These are phyloP conservation scores for Pythium aquatile DNA, from an alignment of 352 stramenopile species.

Conservation along the genomic window DNA sequence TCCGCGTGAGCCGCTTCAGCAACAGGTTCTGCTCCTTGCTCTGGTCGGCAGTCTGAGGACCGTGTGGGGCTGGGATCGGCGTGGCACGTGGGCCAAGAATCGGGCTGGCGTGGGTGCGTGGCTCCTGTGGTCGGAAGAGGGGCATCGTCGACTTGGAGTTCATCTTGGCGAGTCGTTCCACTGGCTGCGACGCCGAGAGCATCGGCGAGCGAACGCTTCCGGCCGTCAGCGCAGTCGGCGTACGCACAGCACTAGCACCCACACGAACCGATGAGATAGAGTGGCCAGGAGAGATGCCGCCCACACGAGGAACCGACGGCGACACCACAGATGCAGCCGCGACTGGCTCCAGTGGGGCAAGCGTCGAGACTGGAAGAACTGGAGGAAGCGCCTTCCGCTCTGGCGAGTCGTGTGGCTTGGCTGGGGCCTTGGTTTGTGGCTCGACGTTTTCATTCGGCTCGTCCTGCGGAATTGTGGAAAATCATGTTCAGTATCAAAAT, in stretches of 20 bases:
- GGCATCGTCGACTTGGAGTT: conserved; percentile 36
- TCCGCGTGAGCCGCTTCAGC: conserved; percentile 44
- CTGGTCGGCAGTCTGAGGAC: conserved; percentile 5
- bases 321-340: not conserved
- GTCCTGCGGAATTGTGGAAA: not conserved
- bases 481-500: not conserved
- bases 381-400: conserved; percentile 17
- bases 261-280: conserved; percentile 16
- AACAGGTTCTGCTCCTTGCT: conserved; percentile 29
- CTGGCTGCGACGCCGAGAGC: conserved; percentile 33
- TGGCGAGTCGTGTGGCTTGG: conserved; percentile 8
- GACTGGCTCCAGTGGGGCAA: conserved; percentile 1
- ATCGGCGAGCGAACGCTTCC: conserved; percentile 34
- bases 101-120: conserved; percentile 38
- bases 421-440: not conserved
- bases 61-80: conserved; percentile 21
- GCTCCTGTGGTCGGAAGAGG: conserved; percentile 24
- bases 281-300: conserved; percentile 26
- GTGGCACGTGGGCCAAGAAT: conserved; percentile 48
- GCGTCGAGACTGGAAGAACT: conserved; percentile 18
- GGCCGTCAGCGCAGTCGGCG: conserved; percentile 5
- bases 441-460: conserved; percentile 1
- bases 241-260: not conserved
- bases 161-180: conserved; percentile 68
- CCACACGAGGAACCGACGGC: not conserved